Evolutionary conservation across 2,329 filamentous ascomycete genomes (phyloP), one percentile per base, ranked within the genome.

Genomic region (Alternaria triticimaculans): DNA sequence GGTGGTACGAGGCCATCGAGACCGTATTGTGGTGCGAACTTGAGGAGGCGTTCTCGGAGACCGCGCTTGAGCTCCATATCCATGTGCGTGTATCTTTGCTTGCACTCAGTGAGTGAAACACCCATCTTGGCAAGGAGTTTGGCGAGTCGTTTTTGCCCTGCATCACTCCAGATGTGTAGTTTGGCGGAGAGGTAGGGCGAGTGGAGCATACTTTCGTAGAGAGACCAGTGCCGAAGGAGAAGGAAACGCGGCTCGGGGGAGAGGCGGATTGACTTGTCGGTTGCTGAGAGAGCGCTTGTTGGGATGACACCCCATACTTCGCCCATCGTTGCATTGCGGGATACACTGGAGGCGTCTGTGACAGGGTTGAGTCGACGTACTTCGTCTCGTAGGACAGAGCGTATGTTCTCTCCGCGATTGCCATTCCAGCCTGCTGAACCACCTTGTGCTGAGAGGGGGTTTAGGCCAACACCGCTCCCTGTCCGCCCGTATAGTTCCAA

Each of bases 101-200:
- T 94, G 82, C 94, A 97, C 81, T 99, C 95, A 6, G 91, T 91
- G 41, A 98, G 84, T 75, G 93, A 97, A 59, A 99, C 92, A 30
- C 96, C 96, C 95, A 99, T 99, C 81, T 98, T 99, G 46, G 96
- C 96, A 3, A 99, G 86, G 0, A 99, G 87, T 77, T 98, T 98
- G 80, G 97, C 93, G 20, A 99, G 84, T 55, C 95, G 88, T 78
- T 96, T 97, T 57, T 92, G 87, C 4, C 96, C 96, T 55, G 87
- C 88, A 66, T 98, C 96, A 64, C 90, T 96, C 95, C 96, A 99
- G 50, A 97, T 94, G 80, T 96, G 95, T 49, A 99, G 86, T 30
- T 93, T 88, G 4, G 95, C 93, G 63, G 96, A 95, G 5, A 99
- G 87, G 75, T 97, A 98, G 0, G 95, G 94, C 0, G 94, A 97